phyloP scores from a whole-genome alignment of 176 grass and related monocot genomes.

The bread wheat (Triticum aestivum) region IWGSC_CS_RefSeq_v2.1 NC_057794.1:199243989-199244488 shows the following conservation, averaged over 20 bases:
- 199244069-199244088: too few species aligned
- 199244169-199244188: too few species aligned
- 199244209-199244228: slow-evolving; percentile 50
- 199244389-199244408: slow-evolving; percentile 74
- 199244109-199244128: too few species aligned
- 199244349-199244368: slow-evolving; percentile 72
- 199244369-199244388: slow-evolving; percentile 78
- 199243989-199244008: too few species aligned
- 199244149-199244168: too few species aligned
- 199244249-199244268: slow-evolving; percentile 45
- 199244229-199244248: slow-evolving; percentile 62
- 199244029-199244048: too few species aligned
- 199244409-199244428: slow-evolving; percentile 18
- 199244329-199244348: slow-evolving; percentile 70
- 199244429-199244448: not conserved
- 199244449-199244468: not conserved
- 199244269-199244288: slow-evolving; percentile 41
- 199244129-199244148: too few species aligned
- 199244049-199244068: too few species aligned
- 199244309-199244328: slow-evolving; percentile 77
- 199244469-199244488: slow-evolving; percentile 43
- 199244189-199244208: slow-evolving; percentile 56
- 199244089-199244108: too few species aligned
- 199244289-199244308: slow-evolving; percentile 76
- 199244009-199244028: too few species aligned